Evolutionary conservation across 257 asterid species (phyloP).

Genomic region (Apocynum venetum): DNA sequence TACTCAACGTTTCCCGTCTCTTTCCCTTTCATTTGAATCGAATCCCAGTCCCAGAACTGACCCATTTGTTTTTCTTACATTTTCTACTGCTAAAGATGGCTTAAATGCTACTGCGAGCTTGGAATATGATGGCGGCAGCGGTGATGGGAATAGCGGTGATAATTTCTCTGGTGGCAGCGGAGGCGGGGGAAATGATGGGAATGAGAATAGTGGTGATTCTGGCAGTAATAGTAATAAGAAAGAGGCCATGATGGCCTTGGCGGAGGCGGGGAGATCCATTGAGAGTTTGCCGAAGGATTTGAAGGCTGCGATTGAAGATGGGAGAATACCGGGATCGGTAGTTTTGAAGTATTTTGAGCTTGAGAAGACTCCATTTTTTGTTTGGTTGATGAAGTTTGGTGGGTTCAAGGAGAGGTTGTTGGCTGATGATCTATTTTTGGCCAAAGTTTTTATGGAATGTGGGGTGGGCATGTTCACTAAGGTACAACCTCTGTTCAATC

Average conservation of each 20-base stretch:
- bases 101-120: conserved; percentile 19
- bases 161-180: conserved; percentile 21
- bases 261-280: conserved; percentile 65
- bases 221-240: conserved; percentile 40
- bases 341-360: conserved; percentile 59
- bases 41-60: conserved; percentile 18
- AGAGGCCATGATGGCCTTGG: conserved; percentile 55
- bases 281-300: conserved; percentile 86
- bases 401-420: conserved; percentile 91
- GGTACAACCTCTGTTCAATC: conserved; percentile 32
- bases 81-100: conserved; percentile 32
- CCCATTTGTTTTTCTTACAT: conserved; percentile 18
- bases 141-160: conserved; percentile 6
- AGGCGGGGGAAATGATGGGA: conserved; percentile 28
- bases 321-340: conserved; percentile 70
- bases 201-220: conserved; percentile 33
- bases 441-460: conserved; percentile 82
- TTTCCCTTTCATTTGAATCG: conserved; percentile 12
- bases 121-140: conserved; percentile 2
- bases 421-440: conserved; percentile 95
- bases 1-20: conserved; percentile 9
- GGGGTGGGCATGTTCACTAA: conserved; percentile 94
- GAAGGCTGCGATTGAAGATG: conserved; percentile 68
- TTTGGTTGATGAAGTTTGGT: conserved; percentile 76
- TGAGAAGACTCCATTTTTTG: conserved; percentile 55